A percentile compares a stretch with the other conserved stretches of the same genome.
These are phyloP conservation scores for Priceomyces castillae DNA, from an alignment of 805 yeast species.

Conservation along the genomic window DNA sequence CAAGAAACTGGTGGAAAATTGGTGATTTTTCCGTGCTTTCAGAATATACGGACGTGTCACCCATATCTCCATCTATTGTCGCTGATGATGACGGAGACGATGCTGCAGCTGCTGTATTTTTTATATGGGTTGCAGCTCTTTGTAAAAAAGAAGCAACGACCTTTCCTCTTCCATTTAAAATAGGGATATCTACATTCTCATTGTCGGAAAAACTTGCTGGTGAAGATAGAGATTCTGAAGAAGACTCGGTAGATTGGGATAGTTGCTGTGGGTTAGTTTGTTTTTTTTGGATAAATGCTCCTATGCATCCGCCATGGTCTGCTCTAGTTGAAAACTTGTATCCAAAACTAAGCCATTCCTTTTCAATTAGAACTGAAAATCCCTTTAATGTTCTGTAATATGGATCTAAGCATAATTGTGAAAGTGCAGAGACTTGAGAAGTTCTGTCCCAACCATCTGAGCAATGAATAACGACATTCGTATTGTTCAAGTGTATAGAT, in stretches of 20 bases:
- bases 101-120: constrained; percentile 34
- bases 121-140: constrained; percentile 41
- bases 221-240: constrained; percentile 7
- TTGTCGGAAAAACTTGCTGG: not conserved
- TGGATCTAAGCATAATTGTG: constrained; percentile 88
- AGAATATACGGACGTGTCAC: constrained; percentile 25
- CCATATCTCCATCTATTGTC: constrained; percentile 17
- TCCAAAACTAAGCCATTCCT: constrained; percentile 95
- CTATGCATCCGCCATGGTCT: constrained; percentile 63
- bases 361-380: constrained; percentile 79
- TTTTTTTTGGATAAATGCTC: constrained; percentile 30
- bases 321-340: constrained; percentile 82
- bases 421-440: constrained; percentile 78
- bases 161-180: constrained; percentile 19
- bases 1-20: constrained; percentile 90
- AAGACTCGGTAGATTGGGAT: constrained; percentile 4
- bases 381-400: constrained; percentile 86
- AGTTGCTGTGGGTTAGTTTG: constrained; percentile 4
- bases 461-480: constrained; percentile 86
- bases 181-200: constrained; percentile 5
- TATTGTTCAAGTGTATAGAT: constrained; percentile 77
- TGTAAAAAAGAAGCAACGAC: constrained; percentile 37
- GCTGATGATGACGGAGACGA: constrained; percentile 10
- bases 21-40: constrained; percentile 61
- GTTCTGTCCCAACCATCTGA: constrained; percentile 99